phyloP scores from a whole-genome alignment of 2,329 filamentous ascomycete species.

The Phyllosticta citribraziliensis region DNA sequence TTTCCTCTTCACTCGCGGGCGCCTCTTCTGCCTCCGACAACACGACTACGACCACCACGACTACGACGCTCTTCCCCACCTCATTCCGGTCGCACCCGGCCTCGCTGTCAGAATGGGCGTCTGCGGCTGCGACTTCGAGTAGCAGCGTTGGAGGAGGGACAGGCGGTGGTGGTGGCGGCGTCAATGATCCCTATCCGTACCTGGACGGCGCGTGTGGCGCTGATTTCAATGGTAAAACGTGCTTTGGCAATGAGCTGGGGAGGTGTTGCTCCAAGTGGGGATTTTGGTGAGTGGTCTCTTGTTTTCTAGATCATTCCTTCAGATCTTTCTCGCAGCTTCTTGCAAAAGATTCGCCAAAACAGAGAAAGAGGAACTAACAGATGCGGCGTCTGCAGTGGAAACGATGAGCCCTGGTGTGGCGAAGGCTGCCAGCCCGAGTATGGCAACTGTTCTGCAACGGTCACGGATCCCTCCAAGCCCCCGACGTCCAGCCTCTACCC shows the following conservation, averaged over 20 bases:
- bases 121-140: not conserved
- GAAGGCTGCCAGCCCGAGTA: not conserved
- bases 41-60: not conserved
- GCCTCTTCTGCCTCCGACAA: not conserved
- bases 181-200: not conserved
- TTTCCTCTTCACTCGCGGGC: not conserved
- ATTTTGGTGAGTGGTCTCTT: not conserved
- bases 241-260: not conserved
- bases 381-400: not conserved
- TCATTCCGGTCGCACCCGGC: not conserved
- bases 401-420: not conserved
- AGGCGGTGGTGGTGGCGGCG: no score
- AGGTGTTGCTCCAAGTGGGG: not conserved
- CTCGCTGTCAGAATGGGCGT: not conserved
- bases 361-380: not conserved
- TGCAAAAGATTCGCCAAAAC: not conserved
- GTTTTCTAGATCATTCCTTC: not conserved
- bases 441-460: not conserved
- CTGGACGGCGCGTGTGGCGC: not conserved
- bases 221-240: not conserved
- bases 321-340: not conserved
- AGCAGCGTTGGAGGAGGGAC: no score
- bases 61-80: not conserved
- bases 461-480: not conserved
- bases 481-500: not conserved